Evolutionary conservation across 2,329 filamentous ascomycete species (phyloP).

Genomic region (Fusarium phyllophilum): DNA sequence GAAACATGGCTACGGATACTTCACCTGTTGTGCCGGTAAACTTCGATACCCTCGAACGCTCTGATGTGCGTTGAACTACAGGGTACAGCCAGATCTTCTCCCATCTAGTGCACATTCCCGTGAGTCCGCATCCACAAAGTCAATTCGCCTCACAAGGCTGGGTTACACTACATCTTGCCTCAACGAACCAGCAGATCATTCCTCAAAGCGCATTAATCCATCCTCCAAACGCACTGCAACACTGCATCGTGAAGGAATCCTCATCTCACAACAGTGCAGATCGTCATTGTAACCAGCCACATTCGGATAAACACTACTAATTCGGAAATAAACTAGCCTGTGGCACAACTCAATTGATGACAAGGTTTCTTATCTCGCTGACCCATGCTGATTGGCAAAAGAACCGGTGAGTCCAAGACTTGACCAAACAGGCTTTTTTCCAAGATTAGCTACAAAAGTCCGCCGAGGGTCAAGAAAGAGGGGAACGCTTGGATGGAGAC

Average conservation of each 20-base stretch:
- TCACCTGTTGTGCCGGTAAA: background rate
- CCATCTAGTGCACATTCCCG: background rate
- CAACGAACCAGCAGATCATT: slow-evolving; percentile 18
- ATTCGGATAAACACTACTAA: background rate
- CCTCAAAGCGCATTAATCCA: background rate
- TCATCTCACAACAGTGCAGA: background rate
- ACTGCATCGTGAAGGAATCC: background rate
- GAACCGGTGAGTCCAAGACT: slow-evolving; percentile 2
- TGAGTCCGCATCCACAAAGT: background rate
- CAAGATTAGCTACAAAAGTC: background rate
- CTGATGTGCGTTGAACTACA: background rate
- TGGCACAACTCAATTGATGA: slow-evolving; percentile 18
- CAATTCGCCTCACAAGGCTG: slow-evolving; percentile 19
- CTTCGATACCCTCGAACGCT: accelerated
- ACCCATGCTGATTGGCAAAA: slow-evolving; percentile 28
- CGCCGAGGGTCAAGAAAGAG: background rate
- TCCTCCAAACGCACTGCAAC: slow-evolving; percentile 12
- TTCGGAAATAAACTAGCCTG: background rate
- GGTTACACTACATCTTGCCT: slow-evolving; percentile 6
- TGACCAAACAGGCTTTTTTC: background rate
- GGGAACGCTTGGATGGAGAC: slow-evolving; percentile 10
- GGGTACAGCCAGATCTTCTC: background rate
- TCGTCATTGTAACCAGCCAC: slow-evolving; percentile 2
- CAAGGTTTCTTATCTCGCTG: slow-evolving; percentile 22
- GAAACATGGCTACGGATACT: accelerated